Evolutionary conservation across 257 asterid species (phyloP), one percentile per base, ranked within the genome.

Genomic region (Datura wrightii): DNA sequence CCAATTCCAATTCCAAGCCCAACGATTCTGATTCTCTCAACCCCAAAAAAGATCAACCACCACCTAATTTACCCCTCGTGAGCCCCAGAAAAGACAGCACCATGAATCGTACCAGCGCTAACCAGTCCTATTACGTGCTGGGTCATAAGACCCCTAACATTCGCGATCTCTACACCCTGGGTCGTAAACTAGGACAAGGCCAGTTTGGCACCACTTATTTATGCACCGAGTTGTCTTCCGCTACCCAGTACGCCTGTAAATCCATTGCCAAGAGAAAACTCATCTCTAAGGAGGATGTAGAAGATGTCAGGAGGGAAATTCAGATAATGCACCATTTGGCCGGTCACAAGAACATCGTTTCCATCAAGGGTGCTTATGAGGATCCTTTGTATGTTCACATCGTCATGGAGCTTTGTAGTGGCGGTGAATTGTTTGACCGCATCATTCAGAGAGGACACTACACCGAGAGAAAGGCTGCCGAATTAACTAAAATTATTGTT

Each of bases 311-410:
- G 82, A 93, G 99, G 92, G 99, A 95, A 93, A 94, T 95, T 89
- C 98, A 95, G 92, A 93, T 95, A 83, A 95, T 96, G 98, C 97
- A 95, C 85, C 99, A 95, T 87, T 85, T 95, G 93, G 93, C 98
- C 83, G 98, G 97, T 55, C 99, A 95, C 87, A 90, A 86, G 89
- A 90, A 96, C 85, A 93, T 96, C 82, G 99, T 96, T 65, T 92
- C 94, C 66, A 94, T 96, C 52, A 96, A 93, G 88, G 99, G 98
- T 67, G 98, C 99, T 0, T 96, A 93, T 42, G 99, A 96, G 91
- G 99, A 96, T 85, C 84, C 93, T 83, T 80, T 90, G 48, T 94
- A 92, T 79, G 98, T 95, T 62, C 99, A 95, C 89, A 95, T 95
- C 79, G 99, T 96, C 70, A 96, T 96, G 99, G 99, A 95, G 67